These are phyloP conservation scores for Arthrobotrys sphaeroides DNA, from an alignment of 2,329 filamentous ascomycete species.

Conservation along the genomic window DNA sequence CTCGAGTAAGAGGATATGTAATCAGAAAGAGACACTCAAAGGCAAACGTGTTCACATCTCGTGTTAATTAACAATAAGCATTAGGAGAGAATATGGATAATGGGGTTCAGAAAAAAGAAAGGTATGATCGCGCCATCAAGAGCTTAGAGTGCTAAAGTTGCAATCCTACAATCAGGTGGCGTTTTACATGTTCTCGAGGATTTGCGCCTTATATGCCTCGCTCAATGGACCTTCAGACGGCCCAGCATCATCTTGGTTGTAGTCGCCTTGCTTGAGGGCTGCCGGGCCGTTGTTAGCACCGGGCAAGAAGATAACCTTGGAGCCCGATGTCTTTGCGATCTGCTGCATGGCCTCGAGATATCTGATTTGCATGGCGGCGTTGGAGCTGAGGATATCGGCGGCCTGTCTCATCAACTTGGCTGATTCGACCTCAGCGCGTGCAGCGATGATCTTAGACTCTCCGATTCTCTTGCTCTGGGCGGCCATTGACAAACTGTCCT, in stretches of 20 bases:
- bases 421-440: slow-evolving; percentile 93
- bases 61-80: background rate
- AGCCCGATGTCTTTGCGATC: slow-evolving; percentile 93
- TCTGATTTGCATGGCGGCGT: slow-evolving; percentile 96
- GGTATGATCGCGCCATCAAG: background rate
- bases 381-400: slow-evolving; percentile 88
- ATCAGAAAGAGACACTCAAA: too few species aligned
- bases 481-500: slow-evolving; percentile 97
- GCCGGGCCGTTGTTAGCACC: slow-evolving; percentile 64
- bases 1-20: too few species aligned
- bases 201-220: slow-evolving; percentile 34
- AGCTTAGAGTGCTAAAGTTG: background rate
- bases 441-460: slow-evolving; percentile 97
- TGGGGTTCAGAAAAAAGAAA: background rate
- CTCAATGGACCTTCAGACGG: slow-evolving; percentile 16
- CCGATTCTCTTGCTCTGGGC: slow-evolving; percentile 98
- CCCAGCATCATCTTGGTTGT: background rate
- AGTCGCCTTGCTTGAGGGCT: slow-evolving; percentile 17
- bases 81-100: background rate
- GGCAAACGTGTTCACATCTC: background rate
- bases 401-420: slow-evolving; percentile 94
- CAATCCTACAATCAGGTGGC: background rate
- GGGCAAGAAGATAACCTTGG: slow-evolving; percentile 86
- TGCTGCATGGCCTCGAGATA: slow-evolving; percentile 99
- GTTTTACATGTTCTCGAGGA: slow-evolving; percentile 49